Evolutionary conservation across 169 alveolate species (phyloP), one percentile per base, ranked within the genome.

Genomic region (Prorocentrum cordatum): DNA sequence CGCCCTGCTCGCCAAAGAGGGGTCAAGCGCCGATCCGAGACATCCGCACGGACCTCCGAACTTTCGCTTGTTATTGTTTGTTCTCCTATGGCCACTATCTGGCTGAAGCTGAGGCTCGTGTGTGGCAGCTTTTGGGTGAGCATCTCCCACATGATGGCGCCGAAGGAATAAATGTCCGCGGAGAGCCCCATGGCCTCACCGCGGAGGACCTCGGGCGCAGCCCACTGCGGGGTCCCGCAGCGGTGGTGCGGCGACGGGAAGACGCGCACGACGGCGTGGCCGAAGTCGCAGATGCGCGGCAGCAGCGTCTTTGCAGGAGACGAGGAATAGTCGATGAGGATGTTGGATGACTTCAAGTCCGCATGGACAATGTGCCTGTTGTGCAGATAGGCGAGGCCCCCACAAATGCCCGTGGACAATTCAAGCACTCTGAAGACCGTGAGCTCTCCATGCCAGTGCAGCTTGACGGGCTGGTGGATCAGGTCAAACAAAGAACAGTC

Each of bases 171-270:
- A 59, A 77, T 77, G 64, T 77, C 88, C 88, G 88, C 88, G 7
- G 88, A 72, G 22, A 73, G 88, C 39, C 88, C 42, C 24, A 77
- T 61, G 7, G 88, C 88, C 62, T 77, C 88, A 0, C 62, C 33
- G 32, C 88, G 88, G 26, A 77, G 45, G 22, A 77, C 88, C 70
- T 82, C 90, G 16, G 90, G 90, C 31, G 80, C 75, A 42, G 90
- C 90, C 90, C 90, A 82, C 70, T 82, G 90, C 4, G 90, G 90
- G n/a, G 90, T 82, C 72, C 90, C 90, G 38, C 90, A 82, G 31
- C 90, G 77, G 68, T 82, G 89, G 70, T 82, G 90, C 54, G 90
- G 90, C 36, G 90, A 82, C 27, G 90, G 90, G 27, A 45, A 70
- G 80, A 79, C 39, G 29, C 90, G 88, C 10, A 38, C 75, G 29